Evolutionary conservation across 2,329 filamentous ascomycete genomes (phyloP), one percentile per base, ranked within the genome.

Genomic region (Seiridium unicorne): DNA sequence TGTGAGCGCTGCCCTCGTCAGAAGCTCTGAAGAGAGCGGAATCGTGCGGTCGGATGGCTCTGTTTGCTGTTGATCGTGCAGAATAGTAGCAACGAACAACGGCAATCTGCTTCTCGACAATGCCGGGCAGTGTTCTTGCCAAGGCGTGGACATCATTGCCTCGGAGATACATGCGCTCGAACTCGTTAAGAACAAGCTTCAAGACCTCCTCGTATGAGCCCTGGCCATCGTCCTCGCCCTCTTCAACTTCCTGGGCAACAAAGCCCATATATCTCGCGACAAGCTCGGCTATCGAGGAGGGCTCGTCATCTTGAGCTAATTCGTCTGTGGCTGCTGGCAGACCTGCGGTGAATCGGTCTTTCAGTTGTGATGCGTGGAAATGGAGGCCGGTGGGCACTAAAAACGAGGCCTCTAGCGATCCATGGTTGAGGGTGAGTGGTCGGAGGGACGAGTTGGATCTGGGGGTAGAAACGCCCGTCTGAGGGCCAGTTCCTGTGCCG

Each of bases 61-160:
- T 85, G 72, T 93, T 93, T 56, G 89, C 86, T 11, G 93, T 93
- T 40, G 90, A 84, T 66, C 96, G 90, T 61, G 93, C 93, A 63
- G 90, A 87, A 75, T 96, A 98, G 84, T 99, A 99, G 79, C 91
- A 90, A 73, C 89, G 86, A 51, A 98, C 90, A 18, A 96, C 92
- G 68, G 91, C 84, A 62, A 96, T 84, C 81, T 97, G 98, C 85
- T 99, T 99, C 67, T 88, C 83, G 63, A 91, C 88, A 66, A 98
- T 98, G 66, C 96, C 95, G 1, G 95, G 93, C 10, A 99, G 83
- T 7, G 85, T 84, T 42, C 92, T 91, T 49, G 90, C 93, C 63
- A 99, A 79, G 34, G 93, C 93, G 78, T 99, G 96, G 54, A 96
- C 93, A 74, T 99, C 96, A 71, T 99, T 99, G 65, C 95, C 95